Conservation (phyloP, 768 basidiomycete species). For the Guyanaporus albipodus region DNA sequence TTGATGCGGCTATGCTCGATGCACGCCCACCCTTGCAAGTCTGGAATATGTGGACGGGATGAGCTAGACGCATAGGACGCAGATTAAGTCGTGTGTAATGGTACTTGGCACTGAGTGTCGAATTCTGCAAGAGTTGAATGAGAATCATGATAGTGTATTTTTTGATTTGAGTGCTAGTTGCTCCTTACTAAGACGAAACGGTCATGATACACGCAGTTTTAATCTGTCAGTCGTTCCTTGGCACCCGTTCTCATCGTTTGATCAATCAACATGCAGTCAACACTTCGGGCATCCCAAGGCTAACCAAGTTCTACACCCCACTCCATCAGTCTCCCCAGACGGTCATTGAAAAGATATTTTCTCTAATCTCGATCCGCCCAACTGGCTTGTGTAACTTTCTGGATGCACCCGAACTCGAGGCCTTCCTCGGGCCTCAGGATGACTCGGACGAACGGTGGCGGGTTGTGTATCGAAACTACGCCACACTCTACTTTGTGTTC, state of each 20-base stretch:
- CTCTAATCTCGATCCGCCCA: slow-evolving; percentile 78
- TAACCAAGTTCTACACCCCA: slow-evolving; percentile 88
- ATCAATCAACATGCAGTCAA: slow-evolving; percentile 60
- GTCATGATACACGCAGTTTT: slow-evolving; percentile 82
- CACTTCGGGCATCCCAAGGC: slow-evolving; percentile 80
- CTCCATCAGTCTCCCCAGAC: slow-evolving; percentile 56
- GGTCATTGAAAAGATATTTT: slow-evolving; percentile 86
- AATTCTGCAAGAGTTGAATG: too few species aligned
- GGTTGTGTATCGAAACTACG: slow-evolving; percentile 94
- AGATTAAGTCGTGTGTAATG: too few species aligned
- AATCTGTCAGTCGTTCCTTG: slow-evolving; percentile 56
- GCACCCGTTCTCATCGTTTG: slow-evolving; percentile 15
- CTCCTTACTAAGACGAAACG: slow-evolving; percentile 1
- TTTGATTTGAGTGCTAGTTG: too few species aligned
- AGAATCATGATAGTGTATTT: too few species aligned
- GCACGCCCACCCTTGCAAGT: too few species aligned
- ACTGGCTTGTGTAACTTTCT: slow-evolving; percentile 91
- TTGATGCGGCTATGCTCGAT: not conserved
- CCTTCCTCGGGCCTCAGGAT: slow-evolving; percentile 53
- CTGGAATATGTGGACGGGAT: not conserved
- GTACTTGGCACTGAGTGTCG: too few species aligned
- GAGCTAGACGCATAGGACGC: too few species aligned
- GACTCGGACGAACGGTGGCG: slow-evolving; percentile 63
- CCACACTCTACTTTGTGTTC: slow-evolving; percentile 95
- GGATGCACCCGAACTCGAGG: slow-evolving; percentile 84